Percentiles rank a stretch among this genome's conserved stretches.
These are phyloP conservation scores for Coleophoma crateriformis DNA, from an alignment of 2,329 filamentous ascomycete genomes.

Conservation along the genomic window DNA sequence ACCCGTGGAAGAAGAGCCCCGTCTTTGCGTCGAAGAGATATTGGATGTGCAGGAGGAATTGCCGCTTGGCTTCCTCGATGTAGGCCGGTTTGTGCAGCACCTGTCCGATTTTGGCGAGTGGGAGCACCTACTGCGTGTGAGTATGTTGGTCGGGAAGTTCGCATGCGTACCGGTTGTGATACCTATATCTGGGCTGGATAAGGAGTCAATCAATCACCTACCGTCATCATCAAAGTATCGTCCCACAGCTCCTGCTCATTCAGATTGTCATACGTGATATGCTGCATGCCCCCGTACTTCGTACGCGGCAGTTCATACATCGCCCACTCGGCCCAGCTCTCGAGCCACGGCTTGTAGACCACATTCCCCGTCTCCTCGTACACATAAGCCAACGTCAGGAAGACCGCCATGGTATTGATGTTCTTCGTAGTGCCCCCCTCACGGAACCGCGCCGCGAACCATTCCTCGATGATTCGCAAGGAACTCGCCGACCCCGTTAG, in stretches of 20 bases:
- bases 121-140: conserved; percentile 40
- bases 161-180: no score
- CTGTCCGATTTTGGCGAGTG: conserved; percentile 72
- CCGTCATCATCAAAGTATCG: conserved; percentile 82
- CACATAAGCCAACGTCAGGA: conserved; percentile 70
- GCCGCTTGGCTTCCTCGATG: conserved; percentile 69
- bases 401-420: conserved; percentile 79
- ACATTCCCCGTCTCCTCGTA: conserved; percentile 68
- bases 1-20: conserved; percentile 76
- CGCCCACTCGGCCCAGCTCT: conserved; percentile 77
- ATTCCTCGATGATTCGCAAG: conserved; percentile 58
- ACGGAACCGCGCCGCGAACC: conserved; percentile 39
- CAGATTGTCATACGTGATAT: conserved; percentile 11
- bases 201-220: not conserved
- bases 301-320: conserved; percentile 72
- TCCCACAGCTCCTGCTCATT: conserved; percentile 76
- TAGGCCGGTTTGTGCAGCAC: conserved; percentile 66
- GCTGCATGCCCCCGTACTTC: conserved; percentile 47
- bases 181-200: no score
- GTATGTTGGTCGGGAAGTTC: no score
- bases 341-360: conserved; percentile 70
- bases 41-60: conserved; percentile 73
- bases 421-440: conserved; percentile 65
- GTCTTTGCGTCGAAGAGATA: conserved; percentile 70
- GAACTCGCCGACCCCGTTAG: conserved; percentile 58